Conservation (phyloP, 1,139 yeast genomes). For the Yamadazyma trypodendri region DNA sequence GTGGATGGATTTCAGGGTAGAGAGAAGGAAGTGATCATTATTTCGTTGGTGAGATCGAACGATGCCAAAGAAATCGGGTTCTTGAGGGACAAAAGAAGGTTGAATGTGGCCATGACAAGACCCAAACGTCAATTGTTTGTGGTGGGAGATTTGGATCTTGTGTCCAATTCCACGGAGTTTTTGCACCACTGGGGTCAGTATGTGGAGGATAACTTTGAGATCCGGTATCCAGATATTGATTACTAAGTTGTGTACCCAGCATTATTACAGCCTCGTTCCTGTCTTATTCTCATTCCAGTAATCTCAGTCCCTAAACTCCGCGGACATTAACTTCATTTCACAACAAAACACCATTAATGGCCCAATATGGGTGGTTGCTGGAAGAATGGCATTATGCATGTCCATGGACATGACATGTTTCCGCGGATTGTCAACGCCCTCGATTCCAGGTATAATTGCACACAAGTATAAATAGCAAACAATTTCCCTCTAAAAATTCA, state of each 20-base stretch:
- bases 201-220: slow-evolving; percentile 59
- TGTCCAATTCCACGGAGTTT: slow-evolving; percentile 44
- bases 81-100: slow-evolving; percentile 63
- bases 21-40: slow-evolving; percentile 79
- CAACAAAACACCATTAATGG: too few species aligned
- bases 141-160: slow-evolving; percentile 77
- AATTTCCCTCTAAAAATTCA: neutral
- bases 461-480: neutral
- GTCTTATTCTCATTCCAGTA: too few species aligned
- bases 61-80: slow-evolving; percentile 71
- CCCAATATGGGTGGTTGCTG: too few species aligned
- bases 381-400: too few species aligned
- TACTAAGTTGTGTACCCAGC: slow-evolving; percentile 14
- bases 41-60: slow-evolving; percentile 41
- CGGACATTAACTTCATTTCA: too few species aligned
- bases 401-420: too few species aligned
- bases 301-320: too few species aligned
- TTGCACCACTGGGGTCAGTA: slow-evolving; percentile 67
- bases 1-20: slow-evolving; percentile 56
- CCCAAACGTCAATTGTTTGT: slow-evolving; percentile 84
- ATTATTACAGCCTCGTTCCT: too few species aligned
- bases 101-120: slow-evolving; percentile 91
- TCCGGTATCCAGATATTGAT: slow-evolving; percentile 61
- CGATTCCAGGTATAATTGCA: too few species aligned
- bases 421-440: too few species aligned